These are phyloP conservation scores for Macaranga tanarius DNA, from an alignment of 441 rosid genomes.

Conservation along the genomic window DNA sequence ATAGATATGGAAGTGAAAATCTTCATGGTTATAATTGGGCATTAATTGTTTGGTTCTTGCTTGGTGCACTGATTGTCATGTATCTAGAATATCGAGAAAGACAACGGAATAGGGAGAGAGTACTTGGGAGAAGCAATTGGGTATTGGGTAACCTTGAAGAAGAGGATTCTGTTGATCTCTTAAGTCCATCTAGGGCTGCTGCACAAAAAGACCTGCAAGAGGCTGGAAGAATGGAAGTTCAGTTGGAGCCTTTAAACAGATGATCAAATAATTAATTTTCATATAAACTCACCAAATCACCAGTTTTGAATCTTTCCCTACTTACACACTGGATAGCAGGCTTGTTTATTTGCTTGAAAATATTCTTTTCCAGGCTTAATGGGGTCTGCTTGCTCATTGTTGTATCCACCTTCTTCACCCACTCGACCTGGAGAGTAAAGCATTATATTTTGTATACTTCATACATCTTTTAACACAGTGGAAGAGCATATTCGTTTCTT, in stretches of 20 bases:
- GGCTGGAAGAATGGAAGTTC: slow-evolving; percentile 79
- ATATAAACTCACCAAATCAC: slow-evolving; percentile 18
- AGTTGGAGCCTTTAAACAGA: slow-evolving; percentile 79
- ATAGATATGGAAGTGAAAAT: slow-evolving; percentile 74
- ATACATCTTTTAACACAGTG: slow-evolving; percentile 36
- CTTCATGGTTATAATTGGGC: slow-evolving; percentile 74
- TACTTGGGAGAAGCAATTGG: slow-evolving; percentile 69
- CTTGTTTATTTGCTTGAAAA: slow-evolving; percentile 23
- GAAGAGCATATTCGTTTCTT: slow-evolving; percentile 28
- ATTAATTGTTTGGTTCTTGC: slow-evolving; percentile 61
- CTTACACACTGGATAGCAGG: slow-evolving; percentile 14
- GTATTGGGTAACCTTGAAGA: slow-evolving; percentile 79
- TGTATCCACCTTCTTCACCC: slow-evolving; percentile 14
- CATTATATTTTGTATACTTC: slow-evolving; percentile 41
- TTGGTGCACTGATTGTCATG: slow-evolving; percentile 43
- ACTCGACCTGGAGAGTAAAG: slow-evolving; percentile 24
- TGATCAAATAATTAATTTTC: slow-evolving; percentile 15
- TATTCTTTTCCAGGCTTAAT: slow-evolving; percentile 20
- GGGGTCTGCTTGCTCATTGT: slow-evolving; percentile 10
- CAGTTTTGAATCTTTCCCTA: slow-evolving; percentile 29
- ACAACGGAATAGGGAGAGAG: slow-evolving; percentile 47
- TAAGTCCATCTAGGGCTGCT: slow-evolving; percentile 46
- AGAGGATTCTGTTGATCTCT: slow-evolving; percentile 76
- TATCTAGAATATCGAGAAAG: slow-evolving; percentile 74
- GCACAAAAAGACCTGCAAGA: slow-evolving; percentile 46